Conservation (phyloP, 768 basidiomycete species). For the Galerina sulciceps region DNA sequence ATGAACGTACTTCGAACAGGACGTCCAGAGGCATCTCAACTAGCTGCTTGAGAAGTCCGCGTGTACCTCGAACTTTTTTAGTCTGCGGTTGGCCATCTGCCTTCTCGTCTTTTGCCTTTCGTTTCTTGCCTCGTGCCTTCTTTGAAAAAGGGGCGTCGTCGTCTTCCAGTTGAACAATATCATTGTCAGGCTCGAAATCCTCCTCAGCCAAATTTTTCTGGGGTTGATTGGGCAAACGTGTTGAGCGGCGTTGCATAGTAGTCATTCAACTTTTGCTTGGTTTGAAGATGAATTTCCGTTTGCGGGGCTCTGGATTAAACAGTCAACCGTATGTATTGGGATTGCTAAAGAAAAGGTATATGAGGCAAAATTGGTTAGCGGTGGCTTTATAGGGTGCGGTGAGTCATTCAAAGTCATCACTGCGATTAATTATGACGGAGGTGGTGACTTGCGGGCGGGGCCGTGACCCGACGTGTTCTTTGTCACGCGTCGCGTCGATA, state of each 20-base stretch:
- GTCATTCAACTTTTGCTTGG: background rate
- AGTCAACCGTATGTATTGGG: no score
- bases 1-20: slow-evolving; percentile 26
- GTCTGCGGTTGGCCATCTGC: background rate
- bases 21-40: slow-evolving; percentile 30
- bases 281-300: no score
- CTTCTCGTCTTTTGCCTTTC: background rate
- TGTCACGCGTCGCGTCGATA: no score
- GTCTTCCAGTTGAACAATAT: background rate
- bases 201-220: background rate
- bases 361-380: no score
- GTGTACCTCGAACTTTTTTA: slow-evolving; percentile 22
- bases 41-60: slow-evolving; percentile 25
- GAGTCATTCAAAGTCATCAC: no score
- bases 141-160: background rate
- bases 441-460: no score
- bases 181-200: background rate
- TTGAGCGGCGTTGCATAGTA: slow-evolving; percentile 11
- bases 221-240: background rate
- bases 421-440: no score
- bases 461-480: no score
- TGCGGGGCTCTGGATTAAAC: no score
- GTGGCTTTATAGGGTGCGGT: no score
- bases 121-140: slow-evolving; percentile 6
- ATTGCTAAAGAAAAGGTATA: no score